Percentiles rank a stretch among this genome's conserved stretches.
phyloP scores from a whole-genome alignment of 257 asterid species.

The Plectranthus barbatus region DNA sequence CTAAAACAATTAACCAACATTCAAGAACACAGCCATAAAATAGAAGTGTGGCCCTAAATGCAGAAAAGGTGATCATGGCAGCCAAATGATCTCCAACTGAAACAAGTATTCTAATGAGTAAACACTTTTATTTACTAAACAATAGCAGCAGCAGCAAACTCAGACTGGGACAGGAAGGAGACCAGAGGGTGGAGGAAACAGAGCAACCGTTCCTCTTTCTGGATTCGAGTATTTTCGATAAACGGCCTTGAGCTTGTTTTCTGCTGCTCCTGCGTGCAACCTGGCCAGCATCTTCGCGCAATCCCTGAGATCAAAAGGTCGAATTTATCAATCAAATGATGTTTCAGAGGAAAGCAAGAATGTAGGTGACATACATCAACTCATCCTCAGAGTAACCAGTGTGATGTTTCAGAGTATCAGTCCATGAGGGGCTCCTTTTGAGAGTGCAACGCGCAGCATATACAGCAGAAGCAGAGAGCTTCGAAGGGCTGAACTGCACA shows the following conservation, averaged over 20 bases:
- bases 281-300: constrained; percentile 55
- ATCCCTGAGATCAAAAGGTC: constrained; percentile 27
- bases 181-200: constrained; percentile 51
- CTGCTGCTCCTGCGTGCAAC: constrained; percentile 42
- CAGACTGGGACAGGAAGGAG: constrained; percentile 18
- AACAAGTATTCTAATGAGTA: background rate
- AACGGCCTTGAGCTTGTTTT: constrained; percentile 56
- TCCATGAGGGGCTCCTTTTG: constrained; percentile 50
- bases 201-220: constrained; percentile 56
- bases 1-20: background rate
- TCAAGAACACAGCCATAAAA: background rate
- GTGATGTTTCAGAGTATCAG: constrained; percentile 61
- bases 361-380: constrained; percentile 29
- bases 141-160: background rate
- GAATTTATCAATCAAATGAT: background rate
- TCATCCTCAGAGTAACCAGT: constrained; percentile 60
- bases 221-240: constrained; percentile 45
- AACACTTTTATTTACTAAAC: background rate
- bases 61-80: constrained; percentile 21
- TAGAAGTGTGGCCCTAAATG: no score
- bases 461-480: constrained; percentile 71
- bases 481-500: constrained; percentile 41
- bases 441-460: constrained; percentile 74
- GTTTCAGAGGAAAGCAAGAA: background rate
- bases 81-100: constrained; percentile 23